phyloP scores from a whole-genome alignment of 176 grass and related monocot species.

The Zoysia japonica region DNA sequence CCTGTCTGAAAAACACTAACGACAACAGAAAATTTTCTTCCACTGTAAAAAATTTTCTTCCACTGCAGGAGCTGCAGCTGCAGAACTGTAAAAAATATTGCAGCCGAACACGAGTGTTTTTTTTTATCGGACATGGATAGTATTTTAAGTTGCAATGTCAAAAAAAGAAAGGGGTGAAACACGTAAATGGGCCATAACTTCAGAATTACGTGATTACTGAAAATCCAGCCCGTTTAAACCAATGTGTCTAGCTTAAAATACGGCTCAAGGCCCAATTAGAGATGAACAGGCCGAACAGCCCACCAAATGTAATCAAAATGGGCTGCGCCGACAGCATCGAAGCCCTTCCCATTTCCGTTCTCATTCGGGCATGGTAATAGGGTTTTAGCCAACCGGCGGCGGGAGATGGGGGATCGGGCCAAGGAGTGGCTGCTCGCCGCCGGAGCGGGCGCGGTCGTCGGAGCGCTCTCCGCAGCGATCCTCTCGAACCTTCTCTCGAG shows the following conservation, averaged over 20 bases:
- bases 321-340: slow-evolving; percentile 19
- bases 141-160: too few species aligned
- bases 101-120: too few species aligned
- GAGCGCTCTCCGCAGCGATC: slow-evolving; percentile 55
- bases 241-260: too few species aligned
- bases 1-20: too few species aligned
- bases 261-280: not conserved
- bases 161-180: too few species aligned
- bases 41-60: too few species aligned
- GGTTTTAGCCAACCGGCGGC: slow-evolving; percentile 33
- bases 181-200: too few species aligned
- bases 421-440: slow-evolving; percentile 62
- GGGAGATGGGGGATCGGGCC: slow-evolving; percentile 55
- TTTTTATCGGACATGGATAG: too few species aligned
- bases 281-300: not conserved
- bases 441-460: slow-evolving; percentile 49
- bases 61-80: too few species aligned
- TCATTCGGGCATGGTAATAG: slow-evolving; percentile 5
- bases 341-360: not conserved
- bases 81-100: too few species aligned
- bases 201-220: too few species aligned
- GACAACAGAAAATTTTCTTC: too few species aligned
- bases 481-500: slow-evolving; percentile 51
- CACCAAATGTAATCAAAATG: not conserved
- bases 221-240: not conserved